Evolutionary conservation across 2,329 filamentous ascomycete genomes (phyloP), one percentile per base, ranked within the genome.

Genomic region (Falciphora oryzae): DNA sequence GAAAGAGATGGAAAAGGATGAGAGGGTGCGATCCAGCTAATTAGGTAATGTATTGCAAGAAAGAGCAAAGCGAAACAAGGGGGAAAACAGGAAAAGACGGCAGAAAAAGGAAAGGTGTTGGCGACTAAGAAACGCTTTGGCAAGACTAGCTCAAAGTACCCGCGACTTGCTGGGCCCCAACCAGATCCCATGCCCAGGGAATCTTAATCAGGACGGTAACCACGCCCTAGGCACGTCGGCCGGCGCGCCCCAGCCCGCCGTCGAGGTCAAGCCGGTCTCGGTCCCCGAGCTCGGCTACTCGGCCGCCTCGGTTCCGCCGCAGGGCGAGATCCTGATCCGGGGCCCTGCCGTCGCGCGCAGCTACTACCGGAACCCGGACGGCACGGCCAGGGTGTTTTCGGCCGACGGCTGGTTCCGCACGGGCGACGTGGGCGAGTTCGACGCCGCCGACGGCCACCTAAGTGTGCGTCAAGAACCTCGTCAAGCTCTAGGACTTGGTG

Each of bases 361-460:
- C 53, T 98, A 98, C 79, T 93, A 89, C 73, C 83, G 96, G 67
- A 91, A 97, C 74, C 88, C 91, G 22, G 87, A 94, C 70, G 93
- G 97, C 79, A 97, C 92, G 8, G 83, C 83, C 72, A 89, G 90
- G 74, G 83, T 90, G 6, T 84, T 94, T 68, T 93, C 91, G 1
- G 76, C 86, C 3, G 95, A 97, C 71, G 92, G 92, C 62, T 98
- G 95, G 95, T 98, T 98, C 85, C 94, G 90, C 84, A 96, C 93
- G 22, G 94, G 94, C 67, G 94, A 98, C 73, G 95, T 98, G 75
- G 94, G 94, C 71, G 91, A 97, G 75, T 95, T 94, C 72, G 89
- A 94, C 76, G 32, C 32, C 32, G 74, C 80, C 59, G 83, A 89
- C 67, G 94, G 94, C 58, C 91, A 96, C 75, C 78, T 98, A 69